A percentile compares a stretch with the other conserved stretches of the same genome.
Conservation (phyloP, 1,284 basidiomycete genomes). For the Cryptococcus deneoformans region DNA sequence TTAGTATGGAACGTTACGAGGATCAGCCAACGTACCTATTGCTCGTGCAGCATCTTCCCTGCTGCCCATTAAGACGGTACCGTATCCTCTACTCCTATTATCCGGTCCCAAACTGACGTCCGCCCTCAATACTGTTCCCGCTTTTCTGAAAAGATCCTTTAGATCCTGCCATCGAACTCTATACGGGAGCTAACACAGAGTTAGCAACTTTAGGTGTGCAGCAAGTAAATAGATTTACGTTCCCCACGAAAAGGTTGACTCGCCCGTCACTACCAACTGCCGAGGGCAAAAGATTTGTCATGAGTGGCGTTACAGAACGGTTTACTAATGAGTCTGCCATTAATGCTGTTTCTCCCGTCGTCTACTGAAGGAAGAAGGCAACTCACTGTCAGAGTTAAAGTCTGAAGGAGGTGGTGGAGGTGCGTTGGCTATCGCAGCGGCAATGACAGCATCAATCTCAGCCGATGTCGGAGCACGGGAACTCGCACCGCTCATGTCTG, state of each 20-base stretch:
- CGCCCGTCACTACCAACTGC: constrained; percentile 63
- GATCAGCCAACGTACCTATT: constrained; percentile 52
- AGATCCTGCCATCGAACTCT: constrained; percentile 96
- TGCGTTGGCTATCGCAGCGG: constrained; percentile 46
- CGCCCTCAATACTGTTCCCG: constrained; percentile 90
- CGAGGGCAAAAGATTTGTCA: constrained; percentile 48
- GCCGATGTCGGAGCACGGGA: constrained; percentile 39
- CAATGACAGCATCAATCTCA: constrained; percentile 48
- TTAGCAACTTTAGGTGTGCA: constrained; percentile 6
- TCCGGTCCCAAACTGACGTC: constrained; percentile 91
- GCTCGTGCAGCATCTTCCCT: constrained; percentile 89
- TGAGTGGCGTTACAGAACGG: constrained; percentile 41
- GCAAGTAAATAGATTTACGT: constrained; percentile 56
- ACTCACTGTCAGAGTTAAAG: constrained; percentile 26
- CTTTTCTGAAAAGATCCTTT: constrained; percentile 93
- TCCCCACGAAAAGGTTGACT: constrained; percentile 86
- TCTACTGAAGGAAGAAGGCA: background rate
- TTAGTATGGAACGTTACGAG: background rate
- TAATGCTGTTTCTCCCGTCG: background rate
- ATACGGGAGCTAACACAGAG: constrained; percentile 68
- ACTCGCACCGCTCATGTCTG: constrained; percentile 13
- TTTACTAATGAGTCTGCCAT: constrained; percentile 13
- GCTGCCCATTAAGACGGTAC: constrained; percentile 85
- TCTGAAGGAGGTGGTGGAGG: constrained; percentile 34
- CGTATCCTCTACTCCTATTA: constrained; percentile 87